phyloP scores from a whole-genome alignment of 1,284 basidiomycete species.

The Blastosporella zonata region DNA sequence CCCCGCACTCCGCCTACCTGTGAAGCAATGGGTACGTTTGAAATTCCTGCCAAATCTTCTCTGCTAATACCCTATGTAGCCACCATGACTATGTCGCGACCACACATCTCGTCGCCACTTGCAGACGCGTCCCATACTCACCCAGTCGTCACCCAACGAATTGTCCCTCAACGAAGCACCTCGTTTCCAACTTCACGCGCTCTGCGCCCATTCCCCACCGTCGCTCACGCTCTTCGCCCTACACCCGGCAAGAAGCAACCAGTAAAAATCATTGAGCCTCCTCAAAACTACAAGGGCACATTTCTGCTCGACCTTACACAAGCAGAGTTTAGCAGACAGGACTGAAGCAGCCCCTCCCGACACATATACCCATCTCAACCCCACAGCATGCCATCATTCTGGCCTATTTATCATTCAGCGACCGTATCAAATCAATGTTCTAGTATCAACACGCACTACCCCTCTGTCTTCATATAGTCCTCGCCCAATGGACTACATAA shows the following conservation, averaged over 20 bases:
- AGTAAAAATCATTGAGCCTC: conserved; percentile 74
- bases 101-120: conserved; percentile 59
- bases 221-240: conserved; percentile 42
- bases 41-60: not conserved
- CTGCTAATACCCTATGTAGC: conserved; percentile 15
- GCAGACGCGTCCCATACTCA: conserved; percentile 36
- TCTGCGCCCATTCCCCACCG: conserved; percentile 69
- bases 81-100: conserved; percentile 38
- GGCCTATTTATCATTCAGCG: conserved; percentile 6
- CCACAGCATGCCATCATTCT: not conserved
- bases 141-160: conserved; percentile 27
- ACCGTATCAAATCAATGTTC: conserved; percentile 10
- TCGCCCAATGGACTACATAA: conserved; percentile 6
- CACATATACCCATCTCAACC: conserved; percentile 10
- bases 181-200: conserved; percentile 69
- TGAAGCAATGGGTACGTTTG: conserved; percentile 28
- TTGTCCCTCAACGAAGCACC: conserved; percentile 38
- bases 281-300: conserved; percentile 61
- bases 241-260: conserved; percentile 31
- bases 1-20: not conserved
- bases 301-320: conserved; percentile 78
- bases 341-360: conserved; percentile 34
- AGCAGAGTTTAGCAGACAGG: conserved; percentile 73
- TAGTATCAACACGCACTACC: conserved; percentile 12
- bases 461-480: conserved; percentile 7